Evolutionary conservation across 768 basidiomycete species (phyloP), one percentile per base, ranked within the genome.

Genomic region (Russula abietina): DNA sequence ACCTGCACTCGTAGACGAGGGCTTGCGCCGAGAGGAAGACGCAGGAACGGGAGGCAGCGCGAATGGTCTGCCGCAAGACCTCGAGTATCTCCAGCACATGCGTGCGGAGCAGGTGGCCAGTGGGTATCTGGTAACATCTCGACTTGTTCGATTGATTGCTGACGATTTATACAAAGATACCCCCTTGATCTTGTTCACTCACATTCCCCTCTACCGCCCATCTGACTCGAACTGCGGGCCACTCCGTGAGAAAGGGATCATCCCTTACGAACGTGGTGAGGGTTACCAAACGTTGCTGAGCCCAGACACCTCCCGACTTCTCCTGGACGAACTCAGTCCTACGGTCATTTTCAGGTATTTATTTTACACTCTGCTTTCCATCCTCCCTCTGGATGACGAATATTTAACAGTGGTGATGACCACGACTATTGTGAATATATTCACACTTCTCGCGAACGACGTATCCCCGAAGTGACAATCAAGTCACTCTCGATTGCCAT

Each of bases 381-480:
- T 45, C 7, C 41, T 9, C 1, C n/a, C 28, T 19, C 17, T n/a
- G n/a, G 19, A 19, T 58, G 24, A 58, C n/a, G 16, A 28, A 58
- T 8, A 52, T 17, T 14, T 43, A 49, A 52, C 62, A 93, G 91
- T 67, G 96, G 92, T 6, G 93, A 98, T 73, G 94, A 98, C 70
- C 94, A 97, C 71, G 96, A 98, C 69, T 93, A 95, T 67, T 98
- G 96, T 73, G 91, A 91, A 76, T 84, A 86, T 70, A 77, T 77
- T 71, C 84, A 87, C 72, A 67, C 74, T 65, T 71, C 73, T 57
- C 65, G 65, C 59, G 64, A 63, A n/a, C 62, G 62, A 39, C n/a
- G 38, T 32, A 75, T 83, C 14, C 81, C 79, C 55, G 95, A 98
- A 75, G 80, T 95, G 22, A 90, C 92, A 0, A 83, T 98, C 70